Percentiles rank a stretch among this genome's conserved stretches.
These are phyloP conservation scores for Paecilomyces sp. DNA, from an alignment of 2,329 filamentous ascomycete species.

Conservation along the genomic window DNA sequence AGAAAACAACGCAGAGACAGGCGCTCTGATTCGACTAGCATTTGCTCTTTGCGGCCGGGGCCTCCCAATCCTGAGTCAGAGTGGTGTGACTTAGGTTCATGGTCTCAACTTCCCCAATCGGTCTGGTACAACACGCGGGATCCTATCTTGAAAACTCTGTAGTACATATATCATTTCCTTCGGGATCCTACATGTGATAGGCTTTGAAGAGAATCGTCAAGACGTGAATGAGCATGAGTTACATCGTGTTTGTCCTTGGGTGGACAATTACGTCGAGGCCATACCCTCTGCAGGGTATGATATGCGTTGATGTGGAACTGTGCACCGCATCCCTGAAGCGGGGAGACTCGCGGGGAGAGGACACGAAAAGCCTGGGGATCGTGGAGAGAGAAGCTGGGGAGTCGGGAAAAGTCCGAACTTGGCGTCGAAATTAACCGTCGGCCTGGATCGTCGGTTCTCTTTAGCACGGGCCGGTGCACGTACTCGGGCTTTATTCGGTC, in stretches of 20 bases:
- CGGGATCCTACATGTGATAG: not conserved
- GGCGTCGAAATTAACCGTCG: not conserved
- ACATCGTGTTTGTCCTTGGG: not conserved
- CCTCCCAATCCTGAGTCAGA: not conserved
- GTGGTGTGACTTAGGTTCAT: not conserved
- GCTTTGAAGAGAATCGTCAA: not conserved
- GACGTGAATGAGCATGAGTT: not conserved
- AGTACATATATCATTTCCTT: not conserved
- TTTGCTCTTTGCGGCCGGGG: not conserved
- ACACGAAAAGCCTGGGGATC: not conserved
- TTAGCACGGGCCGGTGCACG: too few relatives aligned
- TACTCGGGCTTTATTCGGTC: too few relatives aligned
- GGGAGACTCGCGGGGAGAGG: not conserved
- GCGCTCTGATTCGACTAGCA: not conserved
- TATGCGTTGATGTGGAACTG: not conserved
- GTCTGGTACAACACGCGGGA: not conserved
- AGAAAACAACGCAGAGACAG: not conserved
- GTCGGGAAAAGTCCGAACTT: not conserved
- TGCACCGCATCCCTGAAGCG: not conserved
- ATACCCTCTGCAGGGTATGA: not conserved
- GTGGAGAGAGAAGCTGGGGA: not conserved
- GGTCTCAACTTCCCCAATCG: not conserved
- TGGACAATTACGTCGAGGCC: not conserved
- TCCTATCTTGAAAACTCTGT: not conserved
- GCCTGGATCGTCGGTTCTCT: too few relatives aligned